Percentiles rank a stretch among this genome's conserved stretches.
These are phyloP conservation scores for Aspergillus glaucus DNA, from an alignment of 2,329 filamentous ascomycete genomes.

Conservation along the genomic window DNA sequence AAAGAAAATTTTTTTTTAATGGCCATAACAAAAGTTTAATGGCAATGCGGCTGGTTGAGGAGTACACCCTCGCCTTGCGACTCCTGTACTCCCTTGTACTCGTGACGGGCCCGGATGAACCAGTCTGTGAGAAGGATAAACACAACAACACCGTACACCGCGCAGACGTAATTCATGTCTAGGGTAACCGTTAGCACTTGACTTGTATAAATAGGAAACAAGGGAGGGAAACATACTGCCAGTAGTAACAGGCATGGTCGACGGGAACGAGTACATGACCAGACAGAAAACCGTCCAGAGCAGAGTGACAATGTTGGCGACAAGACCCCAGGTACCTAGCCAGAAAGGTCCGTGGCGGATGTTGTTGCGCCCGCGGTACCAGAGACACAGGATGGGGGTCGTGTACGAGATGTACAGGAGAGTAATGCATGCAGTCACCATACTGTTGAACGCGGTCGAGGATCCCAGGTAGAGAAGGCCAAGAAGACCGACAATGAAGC, in stretches of 20 bases:
- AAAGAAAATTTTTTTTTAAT: neutral
- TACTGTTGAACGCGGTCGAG: constrained; percentile 38
- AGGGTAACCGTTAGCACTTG: neutral
- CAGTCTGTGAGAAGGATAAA: constrained; percentile 31
- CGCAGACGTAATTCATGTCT: constrained; percentile 41
- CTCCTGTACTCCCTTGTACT: constrained; percentile 20
- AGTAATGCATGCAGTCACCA: constrained; percentile 42
- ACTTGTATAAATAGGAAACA: neutral
- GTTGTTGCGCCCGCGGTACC: constrained; percentile 40
- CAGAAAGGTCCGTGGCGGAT: constrained; percentile 45
- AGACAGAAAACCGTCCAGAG: constrained; percentile 41
- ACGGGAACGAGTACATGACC: constrained; percentile 35
- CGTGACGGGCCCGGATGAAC: constrained; percentile 25
- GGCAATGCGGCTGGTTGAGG: neutral
- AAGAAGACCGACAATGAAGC: constrained; percentile 40
- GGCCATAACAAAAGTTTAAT: too few relatives aligned
- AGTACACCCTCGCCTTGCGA: constrained; percentile 3
- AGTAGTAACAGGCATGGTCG: constrained; percentile 26
- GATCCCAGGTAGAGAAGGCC: constrained; percentile 45
- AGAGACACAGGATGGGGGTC: constrained; percentile 42
- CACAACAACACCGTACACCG: constrained; percentile 28
- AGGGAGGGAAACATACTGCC: constrained; percentile 24
- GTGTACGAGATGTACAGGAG: constrained; percentile 45
- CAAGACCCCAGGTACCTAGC: constrained; percentile 39
- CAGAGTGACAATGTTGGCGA: constrained; percentile 39